phyloP scores from a whole-genome alignment of 495 filamentous ascomycete genomes.

The Tuber aestivum region DNA sequence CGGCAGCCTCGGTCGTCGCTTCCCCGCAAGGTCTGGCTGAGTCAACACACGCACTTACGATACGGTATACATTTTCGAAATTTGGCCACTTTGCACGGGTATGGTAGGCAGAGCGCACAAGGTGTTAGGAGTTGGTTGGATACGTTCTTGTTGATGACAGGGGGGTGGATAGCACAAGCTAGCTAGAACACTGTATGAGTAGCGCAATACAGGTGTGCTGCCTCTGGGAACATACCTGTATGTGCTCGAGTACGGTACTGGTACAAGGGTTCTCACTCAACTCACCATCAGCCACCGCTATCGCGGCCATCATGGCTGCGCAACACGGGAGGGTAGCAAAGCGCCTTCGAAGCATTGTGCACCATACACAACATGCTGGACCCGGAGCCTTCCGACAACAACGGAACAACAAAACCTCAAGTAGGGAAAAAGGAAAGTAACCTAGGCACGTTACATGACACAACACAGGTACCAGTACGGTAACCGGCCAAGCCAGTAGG shows the following conservation, averaged over 20 bases:
- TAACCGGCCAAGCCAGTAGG: neutral
- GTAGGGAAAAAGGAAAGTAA: neutral
- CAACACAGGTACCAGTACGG: neutral
- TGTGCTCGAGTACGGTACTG: no score
- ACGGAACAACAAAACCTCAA: neutral
- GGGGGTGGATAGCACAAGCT: neutral
- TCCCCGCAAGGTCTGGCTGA: neutral
- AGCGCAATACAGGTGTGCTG: neutral
- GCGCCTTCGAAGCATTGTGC: neutral
- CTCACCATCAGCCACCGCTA: neutral
- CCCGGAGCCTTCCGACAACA: neutral
- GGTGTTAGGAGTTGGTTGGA: neutral
- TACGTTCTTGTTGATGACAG: neutral
- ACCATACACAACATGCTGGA: neutral
- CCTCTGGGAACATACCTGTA: neutral
- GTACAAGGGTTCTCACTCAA: neutral
- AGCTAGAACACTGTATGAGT: neutral
- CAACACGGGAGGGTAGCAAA: neutral
- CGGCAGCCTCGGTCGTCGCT: neutral
- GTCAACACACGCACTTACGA: neutral
- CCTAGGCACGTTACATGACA: neutral
- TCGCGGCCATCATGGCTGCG: neutral
- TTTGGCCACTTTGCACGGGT: neutral
- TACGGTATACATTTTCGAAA: neutral
- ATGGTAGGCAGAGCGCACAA: neutral